These are phyloP conservation scores for Peronospora tabacina DNA, from an alignment of 352 stramenopile species.

Conservation along the genomic window DNA sequence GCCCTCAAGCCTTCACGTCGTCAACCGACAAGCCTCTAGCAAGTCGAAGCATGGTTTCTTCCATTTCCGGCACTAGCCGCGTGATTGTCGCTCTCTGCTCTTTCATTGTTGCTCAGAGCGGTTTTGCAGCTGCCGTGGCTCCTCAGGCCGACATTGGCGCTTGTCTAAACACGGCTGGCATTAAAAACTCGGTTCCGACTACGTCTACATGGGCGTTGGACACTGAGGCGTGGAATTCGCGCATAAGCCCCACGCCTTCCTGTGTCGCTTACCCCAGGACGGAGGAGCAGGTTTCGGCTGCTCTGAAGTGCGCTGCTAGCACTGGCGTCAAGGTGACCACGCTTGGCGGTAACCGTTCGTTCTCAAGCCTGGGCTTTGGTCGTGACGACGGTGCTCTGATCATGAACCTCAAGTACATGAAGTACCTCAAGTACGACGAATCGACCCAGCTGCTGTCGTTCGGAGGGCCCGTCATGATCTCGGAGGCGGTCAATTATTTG, in stretches of 20 bases:
- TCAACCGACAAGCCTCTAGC: no score
- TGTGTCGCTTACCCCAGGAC: slow-evolving; percentile 21
- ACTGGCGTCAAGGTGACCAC: slow-evolving; percentile 23
- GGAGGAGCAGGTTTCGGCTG: slow-evolving; percentile 17
- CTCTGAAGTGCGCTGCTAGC: slow-evolving; percentile 19
- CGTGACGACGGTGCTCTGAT: slow-evolving; percentile 23
- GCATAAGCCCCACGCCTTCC: slow-evolving; percentile 17
- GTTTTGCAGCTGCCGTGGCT: slow-evolving; percentile 5
- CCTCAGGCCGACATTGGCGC: slow-evolving; percentile 8
- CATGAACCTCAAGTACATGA: slow-evolving; percentile 22
- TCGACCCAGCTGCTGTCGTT: slow-evolving; percentile 19
- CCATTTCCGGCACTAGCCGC: slow-evolving; percentile 3
- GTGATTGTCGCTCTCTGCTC: slow-evolving; percentile 23
- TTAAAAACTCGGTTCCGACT: slow-evolving; percentile 19
- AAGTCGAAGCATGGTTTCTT: no score
- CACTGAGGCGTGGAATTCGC: slow-evolving; percentile 26
- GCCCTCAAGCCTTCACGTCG: neutral
- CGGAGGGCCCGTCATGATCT: slow-evolving; percentile 26
- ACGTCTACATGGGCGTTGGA: slow-evolving; percentile 20
- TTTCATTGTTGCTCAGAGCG: slow-evolving; percentile 16
- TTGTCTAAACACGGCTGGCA: slow-evolving; percentile 12
- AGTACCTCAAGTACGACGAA: slow-evolving; percentile 18
- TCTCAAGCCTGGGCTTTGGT: slow-evolving; percentile 27
- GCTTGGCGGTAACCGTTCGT: slow-evolving; percentile 24
- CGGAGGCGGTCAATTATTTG: slow-evolving; percentile 18